Percentiles rank a stretch among this genome's conserved stretches.
Evolutionary conservation across 306 rosid genomes (phyloP).

Genomic region (Cucumis cinereus): DNA sequence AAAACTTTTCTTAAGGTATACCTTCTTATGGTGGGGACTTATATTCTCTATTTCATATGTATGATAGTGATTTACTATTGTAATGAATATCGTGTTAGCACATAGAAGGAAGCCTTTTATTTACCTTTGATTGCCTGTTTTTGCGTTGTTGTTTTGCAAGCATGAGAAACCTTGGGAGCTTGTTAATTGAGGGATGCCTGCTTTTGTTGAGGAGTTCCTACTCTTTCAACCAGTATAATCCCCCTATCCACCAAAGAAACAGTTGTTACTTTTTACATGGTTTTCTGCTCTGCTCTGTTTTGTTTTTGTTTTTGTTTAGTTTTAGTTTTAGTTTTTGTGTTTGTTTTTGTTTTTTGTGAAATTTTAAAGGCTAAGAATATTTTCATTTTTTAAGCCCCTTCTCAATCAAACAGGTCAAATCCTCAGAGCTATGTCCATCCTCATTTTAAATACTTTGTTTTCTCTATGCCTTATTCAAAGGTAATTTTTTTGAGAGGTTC

Average conservation of each 20-base stretch:
- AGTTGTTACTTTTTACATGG: not conserved
- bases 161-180: not conserved
- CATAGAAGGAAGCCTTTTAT: not conserved
- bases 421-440: too few species aligned
- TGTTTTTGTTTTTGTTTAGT: too few species aligned
- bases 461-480: too few species aligned
- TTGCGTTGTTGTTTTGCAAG: not conserved
- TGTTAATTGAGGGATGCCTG: not conserved
- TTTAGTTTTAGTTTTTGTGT: too few species aligned
- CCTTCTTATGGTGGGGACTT: not conserved
- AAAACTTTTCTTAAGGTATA: constrained; percentile 60
- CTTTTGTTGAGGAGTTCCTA: not conserved
- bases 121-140: not conserved
- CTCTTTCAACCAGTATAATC: not conserved
- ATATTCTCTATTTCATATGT: not conserved
- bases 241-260: not conserved
- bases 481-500: too few species aligned
- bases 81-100: not conserved
- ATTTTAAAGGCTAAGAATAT: not conserved
- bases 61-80: not conserved
- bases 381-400: too few species aligned
- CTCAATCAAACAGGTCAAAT: too few species aligned
- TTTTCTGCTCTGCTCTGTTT: not conserved
- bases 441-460: too few species aligned
- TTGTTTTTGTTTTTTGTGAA: not conserved